Evolutionary conservation across 345 rosid genomes (phyloP).

Genomic region (Eucalyptus sideroxylon): DNA sequence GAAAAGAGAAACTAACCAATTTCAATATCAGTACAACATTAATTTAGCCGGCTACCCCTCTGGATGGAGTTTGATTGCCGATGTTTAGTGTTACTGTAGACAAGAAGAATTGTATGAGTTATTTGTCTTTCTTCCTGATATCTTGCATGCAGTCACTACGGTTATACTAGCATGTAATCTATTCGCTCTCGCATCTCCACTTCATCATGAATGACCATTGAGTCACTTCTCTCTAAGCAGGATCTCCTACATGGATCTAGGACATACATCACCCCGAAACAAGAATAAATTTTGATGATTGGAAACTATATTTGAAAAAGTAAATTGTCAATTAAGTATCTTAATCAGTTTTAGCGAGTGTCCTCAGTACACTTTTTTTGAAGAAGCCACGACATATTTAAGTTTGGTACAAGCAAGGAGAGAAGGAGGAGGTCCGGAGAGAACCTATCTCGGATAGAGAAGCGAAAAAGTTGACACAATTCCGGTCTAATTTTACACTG

Average conservation of each 20-base stretch:
- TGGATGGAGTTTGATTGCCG: neutral
- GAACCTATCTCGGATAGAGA: no score
- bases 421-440: no score
- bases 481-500: no score
- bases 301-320: no score
- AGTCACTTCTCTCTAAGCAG: neutral
- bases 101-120: neutral
- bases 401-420: no score
- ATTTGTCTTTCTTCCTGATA: neutral
- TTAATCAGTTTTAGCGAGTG: no score
- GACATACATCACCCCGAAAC: no score
- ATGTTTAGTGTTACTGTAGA: neutral
- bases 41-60: neutral
- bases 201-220: neutral
- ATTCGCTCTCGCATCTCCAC: neutral
- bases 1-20: neutral
- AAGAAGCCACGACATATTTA: no score
- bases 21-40: neutral
- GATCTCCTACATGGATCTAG: neutral
- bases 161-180: neutral
- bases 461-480: no score
- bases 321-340: no score
- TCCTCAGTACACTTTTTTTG: no score
- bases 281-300: no score
- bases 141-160: neutral